These are phyloP conservation scores for Diphasiastrum complanatum DNA, from an alignment of 83 land plant genomes.

Conservation along the genomic window DNA sequence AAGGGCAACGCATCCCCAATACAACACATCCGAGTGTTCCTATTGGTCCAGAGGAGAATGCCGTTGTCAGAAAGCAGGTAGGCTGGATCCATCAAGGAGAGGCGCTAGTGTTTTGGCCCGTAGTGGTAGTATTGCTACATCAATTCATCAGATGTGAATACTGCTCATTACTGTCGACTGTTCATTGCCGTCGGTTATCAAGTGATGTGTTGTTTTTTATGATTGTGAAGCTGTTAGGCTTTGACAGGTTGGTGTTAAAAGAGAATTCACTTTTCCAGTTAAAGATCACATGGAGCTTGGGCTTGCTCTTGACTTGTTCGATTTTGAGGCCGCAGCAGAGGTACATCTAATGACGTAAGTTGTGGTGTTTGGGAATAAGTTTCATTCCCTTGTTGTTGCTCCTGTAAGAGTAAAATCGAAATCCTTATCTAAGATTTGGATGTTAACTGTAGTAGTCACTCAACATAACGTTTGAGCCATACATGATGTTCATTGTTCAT, in stretches of 20 bases:
- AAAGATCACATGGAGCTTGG: conserved; percentile 90
- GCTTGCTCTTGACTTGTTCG: conserved; percentile 75
- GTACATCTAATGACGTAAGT: too few species aligned
- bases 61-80: conserved; percentile 78
- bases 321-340: conserved; percentile 95
- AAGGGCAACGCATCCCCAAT: conserved; percentile 86
- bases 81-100: background rate
- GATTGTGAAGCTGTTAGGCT: background rate
- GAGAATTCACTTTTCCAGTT: conserved; percentile 54
- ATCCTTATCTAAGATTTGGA: too few species aligned
- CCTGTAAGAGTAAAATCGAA: too few species aligned
- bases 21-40: conserved; percentile 90
- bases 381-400: too few species aligned
- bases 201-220: too few species aligned
- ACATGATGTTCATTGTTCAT: too few species aligned
- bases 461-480: too few species aligned
- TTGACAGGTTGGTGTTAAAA: conserved; percentile 67
- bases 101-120: conserved; percentile 3
- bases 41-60: conserved; percentile 71
- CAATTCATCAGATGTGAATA: too few species aligned
- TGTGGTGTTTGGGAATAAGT: too few species aligned
- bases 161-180: background rate
- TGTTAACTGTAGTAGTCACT: too few species aligned
- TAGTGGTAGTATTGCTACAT: background rate
- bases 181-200: background rate